Conservation (phyloP, 495 filamentous ascomycete species). For the Hyaloscypha finlandica region DNA sequence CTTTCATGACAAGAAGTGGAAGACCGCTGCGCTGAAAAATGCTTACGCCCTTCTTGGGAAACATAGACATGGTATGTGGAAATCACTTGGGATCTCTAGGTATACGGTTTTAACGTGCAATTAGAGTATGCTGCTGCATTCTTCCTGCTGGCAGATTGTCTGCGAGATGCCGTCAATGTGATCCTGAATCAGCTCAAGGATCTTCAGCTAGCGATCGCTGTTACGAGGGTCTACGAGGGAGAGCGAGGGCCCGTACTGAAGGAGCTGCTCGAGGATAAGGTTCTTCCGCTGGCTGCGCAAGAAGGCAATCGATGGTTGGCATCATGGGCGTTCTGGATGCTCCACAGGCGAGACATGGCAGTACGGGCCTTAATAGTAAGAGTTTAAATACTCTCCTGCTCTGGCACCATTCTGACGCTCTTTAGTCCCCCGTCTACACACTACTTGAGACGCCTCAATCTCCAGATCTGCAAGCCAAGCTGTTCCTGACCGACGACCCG, state of each 20-base stretch:
- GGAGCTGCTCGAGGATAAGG: slow-evolving; percentile 74
- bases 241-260: slow-evolving; percentile 75
- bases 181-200: slow-evolving; percentile 84
- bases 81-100: not conserved
- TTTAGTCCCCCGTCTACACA: slow-evolving; percentile 73
- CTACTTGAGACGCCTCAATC: slow-evolving; percentile 62
- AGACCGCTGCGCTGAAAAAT: slow-evolving; percentile 91
- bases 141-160: slow-evolving; percentile 86
- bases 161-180: slow-evolving; percentile 83
- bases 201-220: slow-evolving; percentile 86
- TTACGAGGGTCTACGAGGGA: slow-evolving; percentile 86
- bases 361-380: slow-evolving; percentile 77
- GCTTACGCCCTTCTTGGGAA: slow-evolving; percentile 95
- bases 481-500: slow-evolving; percentile 88
- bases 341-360: slow-evolving; percentile 79
- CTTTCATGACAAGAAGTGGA: slow-evolving; percentile 84
- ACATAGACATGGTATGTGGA: slow-evolving; percentile 72
- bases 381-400: slow-evolving; percentile 9
- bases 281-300: slow-evolving; percentile 73
- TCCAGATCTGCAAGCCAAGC: slow-evolving; percentile 66
- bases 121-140: slow-evolving; percentile 93
- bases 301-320: slow-evolving; percentile 93
- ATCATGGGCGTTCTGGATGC: slow-evolving; percentile 95
- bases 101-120: not conserved
- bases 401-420: slow-evolving; percentile 7